Evolutionary conservation across 2,329 filamentous ascomycete genomes (phyloP).

Genomic region (Alternaria novae-zelandiae): DNA sequence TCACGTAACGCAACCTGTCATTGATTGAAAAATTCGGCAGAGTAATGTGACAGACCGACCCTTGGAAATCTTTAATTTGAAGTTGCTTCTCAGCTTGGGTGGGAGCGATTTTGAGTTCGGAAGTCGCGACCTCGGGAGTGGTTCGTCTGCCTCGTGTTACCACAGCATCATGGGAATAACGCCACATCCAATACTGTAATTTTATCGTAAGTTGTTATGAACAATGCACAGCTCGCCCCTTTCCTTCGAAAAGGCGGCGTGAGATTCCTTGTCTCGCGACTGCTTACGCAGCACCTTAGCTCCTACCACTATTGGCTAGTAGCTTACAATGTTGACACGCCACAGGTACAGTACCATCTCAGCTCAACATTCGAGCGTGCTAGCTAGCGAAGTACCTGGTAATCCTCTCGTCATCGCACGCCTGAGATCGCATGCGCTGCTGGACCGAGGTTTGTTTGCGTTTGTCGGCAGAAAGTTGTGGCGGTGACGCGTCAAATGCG

Average conservation of each 20-base stretch:
- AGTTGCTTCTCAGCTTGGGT: too few species aligned
- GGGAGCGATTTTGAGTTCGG: too few species aligned
- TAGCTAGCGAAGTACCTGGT: not conserved
- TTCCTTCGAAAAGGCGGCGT: constrained; percentile 17
- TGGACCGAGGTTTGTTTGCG: not conserved
- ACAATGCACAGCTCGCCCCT: not conserved
- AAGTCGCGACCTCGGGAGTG: not conserved
- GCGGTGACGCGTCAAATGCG: not conserved
- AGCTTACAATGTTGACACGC: constrained; percentile 4
- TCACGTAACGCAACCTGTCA: not conserved
- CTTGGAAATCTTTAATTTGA: too few species aligned
- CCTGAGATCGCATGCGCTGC: not conserved
- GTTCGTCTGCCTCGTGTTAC: too few species aligned
- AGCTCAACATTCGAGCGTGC: constrained; percentile 5
- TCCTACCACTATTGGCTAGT: constrained; percentile 1
- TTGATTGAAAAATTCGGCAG: not conserved
- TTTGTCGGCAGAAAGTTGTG: not conserved
- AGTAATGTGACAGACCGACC: too few species aligned
- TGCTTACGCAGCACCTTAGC: constrained; percentile 21
- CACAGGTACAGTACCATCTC: constrained; percentile 4
- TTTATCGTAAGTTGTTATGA: not conserved
- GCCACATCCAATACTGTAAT: not conserved
- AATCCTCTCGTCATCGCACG: not conserved
- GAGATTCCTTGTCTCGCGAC: constrained; percentile 11
- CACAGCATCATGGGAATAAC: too few species aligned